Evolutionary conservation across 768 basidiomycete species (phyloP).

Genomic region (Cyathus striatus): DNA sequence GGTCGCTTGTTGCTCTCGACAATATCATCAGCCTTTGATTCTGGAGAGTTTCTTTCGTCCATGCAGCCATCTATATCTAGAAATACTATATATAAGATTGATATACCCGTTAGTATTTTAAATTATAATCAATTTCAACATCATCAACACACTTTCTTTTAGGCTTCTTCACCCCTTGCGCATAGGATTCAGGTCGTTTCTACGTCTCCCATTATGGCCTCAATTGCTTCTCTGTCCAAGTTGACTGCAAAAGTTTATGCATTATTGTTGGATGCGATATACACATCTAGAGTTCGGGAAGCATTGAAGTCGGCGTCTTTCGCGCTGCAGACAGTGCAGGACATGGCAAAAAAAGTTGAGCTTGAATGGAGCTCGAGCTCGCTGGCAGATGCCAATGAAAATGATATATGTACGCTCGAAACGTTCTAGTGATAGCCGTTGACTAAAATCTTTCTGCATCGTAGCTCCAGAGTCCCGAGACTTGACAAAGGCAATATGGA

Average conservation of each 20-base stretch:
- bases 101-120: slow-evolving; percentile 21
- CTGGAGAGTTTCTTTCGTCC: slow-evolving; percentile 48
- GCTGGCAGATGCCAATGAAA: slow-evolving; percentile 26
- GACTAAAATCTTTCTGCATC: slow-evolving; percentile 2
- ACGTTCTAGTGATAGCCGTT: slow-evolving; percentile 3
- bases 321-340: slow-evolving; percentile 22
- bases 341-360: slow-evolving; percentile 39
- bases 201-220: slow-evolving; percentile 28
- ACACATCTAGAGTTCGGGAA: slow-evolving; percentile 19
- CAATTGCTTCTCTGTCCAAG: slow-evolving; percentile 27
- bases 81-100: slow-evolving; percentile 18
- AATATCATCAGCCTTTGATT: slow-evolving; percentile 34
- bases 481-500: slow-evolving; percentile 53
- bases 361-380: slow-evolving; percentile 40
- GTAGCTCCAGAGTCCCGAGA: slow-evolving; percentile 40
- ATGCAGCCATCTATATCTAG: slow-evolving; percentile 26
- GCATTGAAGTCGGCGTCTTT: slow-evolving; percentile 22
- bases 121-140: background rate
- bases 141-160: background rate
- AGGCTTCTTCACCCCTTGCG: slow-evolving; percentile 26
- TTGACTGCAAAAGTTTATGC: slow-evolving; percentile 28
- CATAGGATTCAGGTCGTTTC: slow-evolving; percentile 28
- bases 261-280: slow-evolving; percentile 27
- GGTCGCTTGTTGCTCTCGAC: slow-evolving; percentile 31
- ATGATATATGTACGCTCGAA: slow-evolving; percentile 22